These are phyloP conservation scores for Echium plantagineum DNA, from an alignment of 257 asterid genomes.

Conservation along the genomic window DNA sequence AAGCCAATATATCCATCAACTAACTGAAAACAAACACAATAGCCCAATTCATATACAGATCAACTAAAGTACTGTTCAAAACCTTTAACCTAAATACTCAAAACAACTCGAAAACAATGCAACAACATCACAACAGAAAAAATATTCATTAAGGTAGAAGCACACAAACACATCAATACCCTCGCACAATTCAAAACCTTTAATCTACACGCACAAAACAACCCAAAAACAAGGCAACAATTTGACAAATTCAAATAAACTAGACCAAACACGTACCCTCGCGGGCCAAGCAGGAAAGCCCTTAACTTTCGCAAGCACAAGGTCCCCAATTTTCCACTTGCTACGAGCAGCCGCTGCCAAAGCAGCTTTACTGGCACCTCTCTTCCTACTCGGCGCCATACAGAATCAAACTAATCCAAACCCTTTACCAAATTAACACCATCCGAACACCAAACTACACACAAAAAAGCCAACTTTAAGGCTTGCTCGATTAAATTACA, in stretches of 20 bases:
- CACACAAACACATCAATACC: too few relatives aligned
- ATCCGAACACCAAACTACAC: background rate
- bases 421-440: background rate
- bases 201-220: too few relatives aligned
- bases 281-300: slow-evolving; percentile 99
- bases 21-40: too few relatives aligned
- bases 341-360: slow-evolving; percentile 59
- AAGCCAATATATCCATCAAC: too few relatives aligned
- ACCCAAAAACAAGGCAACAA: too few relatives aligned
- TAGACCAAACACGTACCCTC: slow-evolving; percentile 31
- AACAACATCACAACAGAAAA: too few relatives aligned
- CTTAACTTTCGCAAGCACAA: slow-evolving; percentile 87
- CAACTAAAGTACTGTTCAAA: too few relatives aligned
- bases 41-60: too few relatives aligned
- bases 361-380: slow-evolving; percentile 55
- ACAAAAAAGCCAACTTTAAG: background rate
- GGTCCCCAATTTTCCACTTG: slow-evolving; percentile 83
- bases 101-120: background rate
- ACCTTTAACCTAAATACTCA: background rate
- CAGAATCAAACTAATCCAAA: slow-evolving; percentile 7
- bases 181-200: too few relatives aligned
- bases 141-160: too few relatives aligned
- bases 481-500: slow-evolving; percentile 6
- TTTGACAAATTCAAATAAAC: background rate
- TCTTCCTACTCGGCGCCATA: slow-evolving; percentile 80